phyloP scores from a whole-genome alignment of 345 rosid genomes.

The Carallia pectinifolia region DNA sequence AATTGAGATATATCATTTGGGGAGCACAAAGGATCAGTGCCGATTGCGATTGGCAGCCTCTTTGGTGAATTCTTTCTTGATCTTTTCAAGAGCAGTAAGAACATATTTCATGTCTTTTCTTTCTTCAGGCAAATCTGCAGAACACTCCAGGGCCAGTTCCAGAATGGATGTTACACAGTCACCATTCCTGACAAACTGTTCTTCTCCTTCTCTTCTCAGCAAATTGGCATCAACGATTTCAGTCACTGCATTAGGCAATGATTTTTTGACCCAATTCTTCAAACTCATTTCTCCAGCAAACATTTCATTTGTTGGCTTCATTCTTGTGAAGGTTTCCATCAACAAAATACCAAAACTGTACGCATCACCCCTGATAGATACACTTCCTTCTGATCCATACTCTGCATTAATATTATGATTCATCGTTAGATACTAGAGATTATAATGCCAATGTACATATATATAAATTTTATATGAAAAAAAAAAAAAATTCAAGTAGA shows the following conservation, averaged over 20 bases:
- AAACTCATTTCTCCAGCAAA: conserved; percentile 16
- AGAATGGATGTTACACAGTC: background rate
- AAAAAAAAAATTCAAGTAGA: background rate
- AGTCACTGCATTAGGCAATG: background rate
- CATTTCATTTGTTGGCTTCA: conserved; percentile 16
- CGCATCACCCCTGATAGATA: conserved; percentile 6
- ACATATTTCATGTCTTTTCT: conserved; percentile 7
- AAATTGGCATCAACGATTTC: conserved; percentile 13
- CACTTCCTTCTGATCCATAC: conserved; percentile 14
- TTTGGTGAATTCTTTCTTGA: background rate
- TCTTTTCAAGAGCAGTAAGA: conserved; percentile 3
- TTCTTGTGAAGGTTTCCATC: conserved; percentile 19
- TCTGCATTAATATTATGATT: conserved; percentile 5
- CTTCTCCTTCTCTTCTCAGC: background rate
- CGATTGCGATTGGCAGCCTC: background rate
- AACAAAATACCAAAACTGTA: conserved; percentile 17
- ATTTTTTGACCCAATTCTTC: conserved; percentile 7
- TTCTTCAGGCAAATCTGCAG: conserved; percentile 15
- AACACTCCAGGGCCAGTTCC: conserved; percentile 10
- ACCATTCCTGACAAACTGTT: background rate
- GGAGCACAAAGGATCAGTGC: too few species aligned
- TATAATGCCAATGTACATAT: too few species aligned
- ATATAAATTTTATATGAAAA: too few species aligned
- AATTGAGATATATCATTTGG: too few species aligned
- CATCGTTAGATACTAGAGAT: background rate